A percentile compares a stretch with the other conserved stretches of the same genome.
Conservation (phyloP, 768 basidiomycete genomes). For the Leucosporidium creatinivorum region DNA sequence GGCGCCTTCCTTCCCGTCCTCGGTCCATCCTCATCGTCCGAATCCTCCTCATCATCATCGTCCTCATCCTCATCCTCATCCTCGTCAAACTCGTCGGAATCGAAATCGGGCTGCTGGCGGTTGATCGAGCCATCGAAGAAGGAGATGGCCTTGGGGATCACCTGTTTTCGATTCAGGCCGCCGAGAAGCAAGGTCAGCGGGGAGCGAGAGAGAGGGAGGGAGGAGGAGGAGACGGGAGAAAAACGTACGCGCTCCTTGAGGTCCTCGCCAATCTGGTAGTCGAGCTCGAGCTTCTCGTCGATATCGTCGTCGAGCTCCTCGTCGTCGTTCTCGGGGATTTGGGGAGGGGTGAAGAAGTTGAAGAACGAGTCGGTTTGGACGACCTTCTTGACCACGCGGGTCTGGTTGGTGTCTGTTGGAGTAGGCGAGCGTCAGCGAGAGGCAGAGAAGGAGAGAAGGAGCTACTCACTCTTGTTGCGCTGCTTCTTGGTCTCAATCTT, state of each 20-base stretch:
- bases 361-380: conserved; percentile 93
- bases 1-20: conserved; percentile 22
- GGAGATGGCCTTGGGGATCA: conserved; percentile 91
- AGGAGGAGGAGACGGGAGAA: conserved; percentile 29
- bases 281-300: conserved; percentile 87
- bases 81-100: neutral
- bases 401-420: conserved; percentile 53
- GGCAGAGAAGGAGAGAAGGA: neutral
- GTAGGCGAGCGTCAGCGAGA: conserved; percentile 43
- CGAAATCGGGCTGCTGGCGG: neutral
- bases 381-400: conserved; percentile 58
- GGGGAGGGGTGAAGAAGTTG: conserved; percentile 90
- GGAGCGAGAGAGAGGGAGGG: too few relatives aligned
- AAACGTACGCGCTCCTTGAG: conserved; percentile 76
- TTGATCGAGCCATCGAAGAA: conserved; percentile 55
- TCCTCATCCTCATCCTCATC: conserved; percentile 61
- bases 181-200: neutral
- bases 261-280: conserved; percentile 98
- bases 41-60: conserved; percentile 51
- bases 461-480: conserved; percentile 82
- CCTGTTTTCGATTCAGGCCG: conserved; percentile 51
- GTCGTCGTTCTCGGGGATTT: conserved; percentile 62
- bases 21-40: conserved; percentile 31
- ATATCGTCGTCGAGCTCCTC: conserved; percentile 70
- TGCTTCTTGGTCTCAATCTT: conserved; percentile 99